Evolutionary conservation across 345 rosid genomes (phyloP), one percentile per base, ranked within the genome.

Genomic region (Lumnitzera littorea): DNA sequence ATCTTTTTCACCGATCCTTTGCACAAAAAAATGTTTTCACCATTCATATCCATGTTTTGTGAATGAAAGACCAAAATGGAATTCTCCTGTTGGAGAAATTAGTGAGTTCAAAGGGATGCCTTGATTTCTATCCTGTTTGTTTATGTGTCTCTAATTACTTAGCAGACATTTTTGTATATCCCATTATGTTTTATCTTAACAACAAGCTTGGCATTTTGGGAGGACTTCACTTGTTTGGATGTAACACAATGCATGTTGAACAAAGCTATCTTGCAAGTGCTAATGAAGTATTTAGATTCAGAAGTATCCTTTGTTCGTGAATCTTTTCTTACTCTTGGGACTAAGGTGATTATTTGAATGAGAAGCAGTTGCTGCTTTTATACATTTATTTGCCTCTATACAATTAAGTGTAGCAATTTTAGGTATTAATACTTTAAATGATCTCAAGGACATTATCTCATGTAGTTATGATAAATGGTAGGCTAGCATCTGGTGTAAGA

Each of bases 191-290:
- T 60, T 48, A 58, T 76, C 91, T 86, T 85, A 68, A 89, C 86
- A 43, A 59, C 20, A 56, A 60, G 64, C 60, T 77, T 65, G 92
- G 62, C 75, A 48, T 70, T 84, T 58, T 91, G 96, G 98, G 96
- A 91, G 62, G 92, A 85, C 70, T 83, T 76, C 60, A 90, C 97
- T 54, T 94, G 99, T 75, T 86, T 88, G 82, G 99, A 88, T 72
- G 73, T 78, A 23, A 82, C 86, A 11, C 97, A 86, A 50, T 94
- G 99, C 74, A 64, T 77, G 71, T 68, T 94, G 60, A 90, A 90
- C 82, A 84, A 83, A 71, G 71, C 72, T 46, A 80, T 90, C 25
- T 41, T 94, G 62, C 71, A 66, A 25, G 83, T 86, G 29, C 89
- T 87, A 60, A 68, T 82, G 0, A 89, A 84, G 66, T 79, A 62